Conservation (phyloP, 257 asterid species). For the Vinca minor region DNA sequence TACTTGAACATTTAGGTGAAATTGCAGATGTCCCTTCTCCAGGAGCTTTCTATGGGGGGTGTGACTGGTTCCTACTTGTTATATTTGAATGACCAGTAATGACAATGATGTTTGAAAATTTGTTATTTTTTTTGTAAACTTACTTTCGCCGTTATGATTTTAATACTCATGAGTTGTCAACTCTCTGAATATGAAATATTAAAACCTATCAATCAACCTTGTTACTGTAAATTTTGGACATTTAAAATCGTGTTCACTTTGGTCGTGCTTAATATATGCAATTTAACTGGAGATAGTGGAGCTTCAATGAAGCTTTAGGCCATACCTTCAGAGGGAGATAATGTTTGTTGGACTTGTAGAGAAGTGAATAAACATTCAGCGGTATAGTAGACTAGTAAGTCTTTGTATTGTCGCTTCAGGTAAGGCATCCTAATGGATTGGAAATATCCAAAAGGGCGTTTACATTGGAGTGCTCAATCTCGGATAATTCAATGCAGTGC, state of each 20-base stretch:
- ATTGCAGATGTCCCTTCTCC: slow-evolving; percentile 45
- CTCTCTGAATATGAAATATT: background rate
- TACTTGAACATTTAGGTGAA: slow-evolving; percentile 49
- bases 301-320: background rate
- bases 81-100: background rate
- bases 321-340: too few relatives aligned
- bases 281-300: background rate
- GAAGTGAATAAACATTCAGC: too few relatives aligned
- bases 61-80: slow-evolving; percentile 28
- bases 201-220: slow-evolving; percentile 1
- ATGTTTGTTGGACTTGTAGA: too few relatives aligned
- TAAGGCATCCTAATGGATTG: background rate
- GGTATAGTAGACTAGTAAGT: too few relatives aligned
- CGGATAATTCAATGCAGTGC: too few relatives aligned
- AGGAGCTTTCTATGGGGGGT: slow-evolving; percentile 92
- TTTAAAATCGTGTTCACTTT: background rate
- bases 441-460: background rate
- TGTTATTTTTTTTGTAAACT: too few relatives aligned
- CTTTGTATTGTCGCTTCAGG: too few relatives aligned
- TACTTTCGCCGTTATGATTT: too few relatives aligned
- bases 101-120: background rate
- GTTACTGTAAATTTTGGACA: background rate
- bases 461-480: background rate
- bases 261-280: background rate
- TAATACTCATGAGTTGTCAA: too few relatives aligned